phyloP scores from a whole-genome alignment of 495 filamentous ascomycete genomes.

The Terfezia claveryi region DNA sequence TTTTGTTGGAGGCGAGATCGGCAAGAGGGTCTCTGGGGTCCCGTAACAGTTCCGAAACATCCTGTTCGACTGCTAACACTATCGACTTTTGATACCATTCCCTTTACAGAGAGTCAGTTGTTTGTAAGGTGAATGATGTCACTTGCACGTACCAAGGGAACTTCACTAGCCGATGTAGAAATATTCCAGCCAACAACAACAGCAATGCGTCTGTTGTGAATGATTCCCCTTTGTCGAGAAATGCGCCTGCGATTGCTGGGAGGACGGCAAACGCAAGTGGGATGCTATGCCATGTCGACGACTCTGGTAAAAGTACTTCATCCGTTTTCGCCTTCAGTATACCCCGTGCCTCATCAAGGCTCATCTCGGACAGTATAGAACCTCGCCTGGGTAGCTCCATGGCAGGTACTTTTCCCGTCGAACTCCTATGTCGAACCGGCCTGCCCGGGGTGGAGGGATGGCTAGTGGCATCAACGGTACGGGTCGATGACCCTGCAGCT shows the following conservation, averaged over 20 bases:
- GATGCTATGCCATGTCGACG: conserved; percentile 38
- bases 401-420: not conserved
- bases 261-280: conserved; percentile 66
- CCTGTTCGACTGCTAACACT: conserved; percentile 16
- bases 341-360: not conserved
- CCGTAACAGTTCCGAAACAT: conserved; percentile 1
- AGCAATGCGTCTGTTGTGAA: conserved; percentile 71
- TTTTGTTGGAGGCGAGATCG: not conserved
- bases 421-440: not conserved
- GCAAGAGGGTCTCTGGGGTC: not conserved
- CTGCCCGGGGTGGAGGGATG: not conserved
- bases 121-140: not conserved
- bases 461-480: not conserved
- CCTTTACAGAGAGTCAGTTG: conserved; percentile 25
- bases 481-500: not conserved
- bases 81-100: conserved; percentile 80
- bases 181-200: conserved; percentile 53
- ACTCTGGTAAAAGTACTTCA: not conserved
- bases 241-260: conserved; percentile 60
- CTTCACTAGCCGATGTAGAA: conserved; percentile 83
- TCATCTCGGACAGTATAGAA: not conserved
- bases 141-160: conserved; percentile 49
- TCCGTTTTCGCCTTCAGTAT: not conserved
- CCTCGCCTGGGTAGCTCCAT: not conserved
- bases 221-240: conserved; percentile 64